phyloP scores from a whole-genome alignment of 192 early-diverging fungal genomes.

The Lunasporangiospora selenospora region DNA sequence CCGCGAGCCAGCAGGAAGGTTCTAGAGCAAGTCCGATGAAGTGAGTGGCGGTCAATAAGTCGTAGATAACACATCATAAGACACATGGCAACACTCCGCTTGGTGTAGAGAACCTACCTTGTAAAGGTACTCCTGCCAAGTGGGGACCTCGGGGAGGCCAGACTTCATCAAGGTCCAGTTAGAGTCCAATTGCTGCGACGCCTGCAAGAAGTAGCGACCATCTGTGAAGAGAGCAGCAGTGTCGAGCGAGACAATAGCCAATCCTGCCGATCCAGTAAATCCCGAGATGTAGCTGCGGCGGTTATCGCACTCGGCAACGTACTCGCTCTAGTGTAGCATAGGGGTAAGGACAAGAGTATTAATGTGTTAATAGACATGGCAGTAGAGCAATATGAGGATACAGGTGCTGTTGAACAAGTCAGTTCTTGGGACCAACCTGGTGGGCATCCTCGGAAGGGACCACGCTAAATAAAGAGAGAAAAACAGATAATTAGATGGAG shows the following conservation, averaged over 20 bases:
- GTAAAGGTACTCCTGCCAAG: constrained; percentile 88
- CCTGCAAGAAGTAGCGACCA: constrained; percentile 98
- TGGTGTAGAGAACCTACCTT: constrained; percentile 51
- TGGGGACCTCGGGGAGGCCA: constrained; percentile 86
- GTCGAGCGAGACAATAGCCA: constrained; percentile 83
- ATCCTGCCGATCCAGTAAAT: constrained; percentile 97
- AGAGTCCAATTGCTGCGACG: constrained; percentile 85
- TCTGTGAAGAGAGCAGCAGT: constrained; percentile 94
- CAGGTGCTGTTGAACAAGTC: too few relatives aligned
- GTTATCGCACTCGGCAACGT: constrained; percentile 88
- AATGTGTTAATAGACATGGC: not conserved
- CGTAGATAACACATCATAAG: too few relatives aligned
- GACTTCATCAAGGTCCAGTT: constrained; percentile 97
- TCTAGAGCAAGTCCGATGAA: too few relatives aligned
- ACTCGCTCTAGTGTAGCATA: constrained; percentile 90
- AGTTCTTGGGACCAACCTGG: too few relatives aligned
- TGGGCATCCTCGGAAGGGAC: constrained; percentile 97
- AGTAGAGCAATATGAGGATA: not conserved
- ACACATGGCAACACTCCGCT: too few relatives aligned
- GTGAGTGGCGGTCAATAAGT: too few relatives aligned
- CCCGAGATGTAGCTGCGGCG: constrained; percentile 92
- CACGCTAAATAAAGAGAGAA: constrained; percentile 61
- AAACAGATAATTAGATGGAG: not conserved
- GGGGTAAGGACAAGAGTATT: too few relatives aligned
- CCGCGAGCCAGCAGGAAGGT: constrained; percentile 74